Base-by-base conservation (phyloP, 2,329 filamentous ascomycete species). In the Rhynchosporium secalis region DNA sequence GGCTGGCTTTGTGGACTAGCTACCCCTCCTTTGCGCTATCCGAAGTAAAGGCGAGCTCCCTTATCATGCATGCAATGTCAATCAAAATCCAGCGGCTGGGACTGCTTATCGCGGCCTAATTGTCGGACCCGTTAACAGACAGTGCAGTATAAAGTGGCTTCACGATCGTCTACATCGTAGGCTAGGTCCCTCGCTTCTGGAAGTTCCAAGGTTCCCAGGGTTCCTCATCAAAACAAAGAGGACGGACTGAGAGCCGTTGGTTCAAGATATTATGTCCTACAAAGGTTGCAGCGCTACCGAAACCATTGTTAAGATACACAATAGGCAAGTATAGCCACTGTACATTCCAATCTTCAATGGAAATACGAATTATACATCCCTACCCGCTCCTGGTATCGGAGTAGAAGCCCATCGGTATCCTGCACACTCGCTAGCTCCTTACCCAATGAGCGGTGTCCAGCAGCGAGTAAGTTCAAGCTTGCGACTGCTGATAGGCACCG, bases 21-120 rank as follows among this genome's bases (percentile, higher is more conserved):
- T 58, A 51, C 56, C 33, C 41, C 36, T 43, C 33, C 56, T 40
- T 40, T 49, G n/a, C 3, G n/a, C 49, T 41, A 33, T 33, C 56
- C 56, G 56, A 58, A 58, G 56, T 49, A 58, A 51, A 46, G 46
- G 56, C 56, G 56, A 58, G 56, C 46, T 38, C 20, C n/a, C 51
- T 54, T 54, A 54, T 54, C 51, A 36, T 38, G 48, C 51, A 36
- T 38, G 48, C 31, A 38, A 52, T 12, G 10, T 38, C 49, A 28
- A 54, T 38, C 33, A 20, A 20, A 20, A 20, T 52, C 33, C 49
- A 15, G 20, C 51, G 51, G 51, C 51, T 54, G n/a, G 33, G 20
- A 54, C 51, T 54, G 51, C 51, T 54, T 41, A 41, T 54, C 51
- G 51, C 51, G 51, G 51, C 36, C 51, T 54, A 54, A 54, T 40